These are phyloP conservation scores for Fusarium multiceps DNA, from an alignment of 2,329 filamentous ascomycete species.

Conservation along the genomic window DNA sequence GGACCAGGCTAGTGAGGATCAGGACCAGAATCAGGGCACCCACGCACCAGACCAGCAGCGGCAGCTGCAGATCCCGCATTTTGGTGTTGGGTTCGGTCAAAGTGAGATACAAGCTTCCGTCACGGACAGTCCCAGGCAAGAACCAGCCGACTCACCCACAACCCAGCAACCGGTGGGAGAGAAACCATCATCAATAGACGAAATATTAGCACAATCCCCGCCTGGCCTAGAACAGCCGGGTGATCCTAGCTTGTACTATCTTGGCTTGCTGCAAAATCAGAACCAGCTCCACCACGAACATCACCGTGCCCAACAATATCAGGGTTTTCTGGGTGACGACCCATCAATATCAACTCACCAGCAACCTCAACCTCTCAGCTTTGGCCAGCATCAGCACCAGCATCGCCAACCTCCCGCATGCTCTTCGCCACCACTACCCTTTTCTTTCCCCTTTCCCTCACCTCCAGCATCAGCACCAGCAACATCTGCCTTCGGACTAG, in stretches of 20 bases:
- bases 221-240: conserved; percentile 29
- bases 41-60: conserved; percentile 41
- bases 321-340: conserved; percentile 20
- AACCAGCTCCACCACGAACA: conserved; percentile 29
- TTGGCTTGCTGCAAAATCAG: conserved; percentile 37
- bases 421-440: conserved; percentile 32
- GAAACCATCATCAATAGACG: conserved; percentile 24
- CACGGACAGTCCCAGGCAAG: conserved; percentile 22
- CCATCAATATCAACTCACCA: conserved; percentile 25
- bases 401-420: conserved; percentile 22
- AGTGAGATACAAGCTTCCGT: conserved; percentile 39
- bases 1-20: conserved; percentile 33
- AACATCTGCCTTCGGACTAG: conserved; percentile 31
- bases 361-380: conserved; percentile 21
- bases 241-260: conserved; percentile 33
- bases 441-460: conserved; percentile 22
- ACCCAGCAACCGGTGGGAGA: conserved; percentile 15
- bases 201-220: conserved; percentile 28
- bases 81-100: conserved; percentile 44
- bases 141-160: conserved; percentile 17
- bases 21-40: conserved; percentile 41
- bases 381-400: conserved; percentile 30
- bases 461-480: conserved; percentile 32
- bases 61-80: conserved; percentile 44
- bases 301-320: conserved; percentile 22